phyloP scores from a whole-genome alignment of 2,329 filamentous ascomycete species.

The Trichophyton equinum region DNA sequence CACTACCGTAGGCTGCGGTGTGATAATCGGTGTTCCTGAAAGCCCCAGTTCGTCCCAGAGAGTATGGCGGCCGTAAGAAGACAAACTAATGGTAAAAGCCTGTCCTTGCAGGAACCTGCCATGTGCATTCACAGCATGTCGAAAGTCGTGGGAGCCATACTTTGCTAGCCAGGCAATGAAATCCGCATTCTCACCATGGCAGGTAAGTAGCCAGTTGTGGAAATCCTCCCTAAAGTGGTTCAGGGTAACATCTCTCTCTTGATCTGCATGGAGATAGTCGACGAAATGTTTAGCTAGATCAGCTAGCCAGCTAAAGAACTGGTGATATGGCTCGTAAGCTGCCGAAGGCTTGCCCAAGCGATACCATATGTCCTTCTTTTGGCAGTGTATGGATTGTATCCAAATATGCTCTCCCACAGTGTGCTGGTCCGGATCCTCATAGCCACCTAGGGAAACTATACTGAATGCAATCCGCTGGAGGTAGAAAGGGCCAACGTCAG shows the following conservation, averaged over 20 bases:
- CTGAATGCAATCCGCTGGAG: constrained; percentile 46
- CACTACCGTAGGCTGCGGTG: constrained; percentile 12
- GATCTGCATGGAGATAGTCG: constrained; percentile 43
- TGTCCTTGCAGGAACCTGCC: constrained; percentile 55
- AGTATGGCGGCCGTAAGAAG: constrained; percentile 26
- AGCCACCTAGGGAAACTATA: constrained; percentile 53
- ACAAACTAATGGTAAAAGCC: constrained; percentile 38
- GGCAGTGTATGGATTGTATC: constrained; percentile 42
- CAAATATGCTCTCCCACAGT: constrained; percentile 45
- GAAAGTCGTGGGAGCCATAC: constrained; percentile 46
- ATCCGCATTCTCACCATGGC: constrained; percentile 31
- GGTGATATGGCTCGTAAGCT: constrained; percentile 52
- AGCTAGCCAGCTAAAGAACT: constrained; percentile 57
- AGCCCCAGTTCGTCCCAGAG: constrained; percentile 44
- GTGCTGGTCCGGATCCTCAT: constrained; percentile 40
- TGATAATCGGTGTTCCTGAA: constrained; percentile 21
- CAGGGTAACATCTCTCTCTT: constrained; percentile 35
- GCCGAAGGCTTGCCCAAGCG: constrained; percentile 42
- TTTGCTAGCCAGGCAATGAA: constrained; percentile 46
- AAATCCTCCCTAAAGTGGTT: constrained; percentile 48
- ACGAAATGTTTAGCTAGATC: constrained; percentile 59
- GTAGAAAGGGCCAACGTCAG: constrained; percentile 29
- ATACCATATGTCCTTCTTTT: constrained; percentile 47
- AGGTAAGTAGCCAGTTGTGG: constrained; percentile 40
- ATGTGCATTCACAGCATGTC: constrained; percentile 48